Base-by-base conservation (phyloP, 108 stramenopile species). In the Nitzschia inconspicua region DNA sequence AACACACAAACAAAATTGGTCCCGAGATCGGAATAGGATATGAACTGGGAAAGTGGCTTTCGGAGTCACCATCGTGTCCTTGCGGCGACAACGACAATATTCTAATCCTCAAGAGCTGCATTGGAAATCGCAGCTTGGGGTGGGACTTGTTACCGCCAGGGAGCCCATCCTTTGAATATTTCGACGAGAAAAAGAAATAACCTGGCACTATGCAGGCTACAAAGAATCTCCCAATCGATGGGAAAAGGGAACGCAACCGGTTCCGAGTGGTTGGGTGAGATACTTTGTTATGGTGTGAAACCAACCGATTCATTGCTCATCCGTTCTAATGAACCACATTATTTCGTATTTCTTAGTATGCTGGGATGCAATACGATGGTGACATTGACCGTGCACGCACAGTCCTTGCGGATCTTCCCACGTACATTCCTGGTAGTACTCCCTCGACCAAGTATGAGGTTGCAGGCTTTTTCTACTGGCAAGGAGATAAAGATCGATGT, bases 21-120 rank as follows among this genome's bases (percentile, higher is more conserved):
- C 79, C 79, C 14, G 79, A 80, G 47, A 53, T 80, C 8, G 70
- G 63, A 18, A 47, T 80, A 19, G 79, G 75, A 6, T 54, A 67
- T 30, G 55, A 68, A 14, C 8, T 80, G 44, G 74, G 66, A 37
- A 41, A 68, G 27, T 32, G 42, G 11, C 60, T 48, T 34, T 35
- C 25, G 10, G 66, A 61, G 10, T 60, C 41, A 27, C 74, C n/a
- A n/a, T n/a, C 73, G 3, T 5, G 23, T 48, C 14, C 24, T 48
- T n/a, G n/a, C n/a, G n/a, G 6, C 7, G 24, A 19, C 35, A 54
- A 47, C 9, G 62, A 68, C 29, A 52, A 66, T 9, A 51, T 76
- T 6, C 4, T 80, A 18, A 11, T 80, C 26, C 13, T 80, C 18
- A 80, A 80, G 48, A 47, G 40, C 13, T 67, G 63, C 22, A 63